Base-by-base conservation (phyloP, 345 rosid genomes). In the Melaleuca alternifolia region DNA sequence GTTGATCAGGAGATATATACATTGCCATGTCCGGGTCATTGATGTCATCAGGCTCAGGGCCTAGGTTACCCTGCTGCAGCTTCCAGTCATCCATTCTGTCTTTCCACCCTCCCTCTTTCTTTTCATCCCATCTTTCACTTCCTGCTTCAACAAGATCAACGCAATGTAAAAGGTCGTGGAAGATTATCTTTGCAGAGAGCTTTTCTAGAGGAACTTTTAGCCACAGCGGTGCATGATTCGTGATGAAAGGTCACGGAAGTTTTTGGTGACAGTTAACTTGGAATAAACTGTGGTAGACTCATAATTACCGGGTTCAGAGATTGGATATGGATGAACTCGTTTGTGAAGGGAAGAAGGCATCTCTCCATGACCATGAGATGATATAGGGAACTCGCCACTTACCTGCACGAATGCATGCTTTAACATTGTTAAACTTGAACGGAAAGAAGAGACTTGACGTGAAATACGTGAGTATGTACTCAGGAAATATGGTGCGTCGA, bases 71-170 rank as follows among this genome's bases (percentile, higher is more conserved):
- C 87, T 95, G 99, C 90, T 93, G 98, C 90, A 90, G 84, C 90
- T 95, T 97, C 98, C 99, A 95, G 85, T 94, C 99, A 84, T 97
- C 99, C 97, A 92, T 96, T 88, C 97, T 93, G 48, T 96, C 99
- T 83, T 93, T 93, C 99, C 99, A 95, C 28, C 97, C 95, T 88
- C 93, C 93, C 86, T 94, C 98, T 88, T 95, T 97, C 95, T 90
- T 95, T 20, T 95, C 98, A 85, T 96, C 98, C 95, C 98, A 92
- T 92, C 92, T 92, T 85, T 92, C 99, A 61, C 95, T 93, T 87
- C 96, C 98, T 95, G 90, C 50, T 52, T 50, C n/a, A 84, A 54
- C 85, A 18, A 21, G 44, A 54, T 30, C 46, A 53, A 41, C 20
- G 61, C 41, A 56, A 54, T 0, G 56, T 13, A 20, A 50, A 23